Percentiles rank a stretch among this genome's conserved stretches.
Conservation (phyloP, 1,139 yeast genomes). For the Ogataea hybrid region DNA sequence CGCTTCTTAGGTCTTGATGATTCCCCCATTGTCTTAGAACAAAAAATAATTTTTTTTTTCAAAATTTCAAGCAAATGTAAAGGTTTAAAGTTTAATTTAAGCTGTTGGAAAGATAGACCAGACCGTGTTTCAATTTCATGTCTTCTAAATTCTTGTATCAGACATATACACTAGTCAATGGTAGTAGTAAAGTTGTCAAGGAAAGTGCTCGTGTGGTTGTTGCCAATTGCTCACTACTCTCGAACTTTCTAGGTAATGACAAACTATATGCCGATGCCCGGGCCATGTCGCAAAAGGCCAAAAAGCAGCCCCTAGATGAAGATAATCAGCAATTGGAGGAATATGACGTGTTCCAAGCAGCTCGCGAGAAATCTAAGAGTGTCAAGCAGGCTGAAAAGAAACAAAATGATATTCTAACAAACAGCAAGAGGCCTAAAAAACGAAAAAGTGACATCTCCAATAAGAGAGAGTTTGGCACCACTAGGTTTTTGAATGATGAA, state of each 20-base stretch:
- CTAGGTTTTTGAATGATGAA: constrained; percentile 1
- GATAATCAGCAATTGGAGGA: constrained; percentile 14
- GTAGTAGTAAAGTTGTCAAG: constrained; percentile 22
- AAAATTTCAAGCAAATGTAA: constrained; percentile 3
- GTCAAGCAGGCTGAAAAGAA: constrained; percentile 15
- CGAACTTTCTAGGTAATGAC: constrained; percentile 30
- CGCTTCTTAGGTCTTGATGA: constrained; percentile 41
- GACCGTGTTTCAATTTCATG: constrained; percentile 6
- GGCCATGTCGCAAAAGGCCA: constrained; percentile 30
- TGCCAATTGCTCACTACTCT: constrained; percentile 29
- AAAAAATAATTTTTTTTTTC: constrained; percentile 2
- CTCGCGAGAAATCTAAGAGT: constrained; percentile 29
- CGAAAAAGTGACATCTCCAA: constrained; percentile 14
- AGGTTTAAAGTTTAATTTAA: constrained; percentile 1
- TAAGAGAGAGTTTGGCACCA: constrained; percentile 21
- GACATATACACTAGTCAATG: constrained; percentile 19
- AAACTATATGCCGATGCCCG: constrained; percentile 36
- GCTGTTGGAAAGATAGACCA: background rate
- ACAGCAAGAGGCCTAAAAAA: constrained; percentile 19
- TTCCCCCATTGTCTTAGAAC: constrained; percentile 14
- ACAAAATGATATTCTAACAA: constrained; percentile 12
- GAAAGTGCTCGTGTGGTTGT: constrained; percentile 30
- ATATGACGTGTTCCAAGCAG: constrained; percentile 31
- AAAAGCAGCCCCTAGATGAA: constrained; percentile 21
- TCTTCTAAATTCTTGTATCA: constrained; percentile 20